Evolutionary conservation across 179 eudicot species (phyloP), one percentile per base, ranked within the genome.

Genomic region (Silene coronaria): DNA sequence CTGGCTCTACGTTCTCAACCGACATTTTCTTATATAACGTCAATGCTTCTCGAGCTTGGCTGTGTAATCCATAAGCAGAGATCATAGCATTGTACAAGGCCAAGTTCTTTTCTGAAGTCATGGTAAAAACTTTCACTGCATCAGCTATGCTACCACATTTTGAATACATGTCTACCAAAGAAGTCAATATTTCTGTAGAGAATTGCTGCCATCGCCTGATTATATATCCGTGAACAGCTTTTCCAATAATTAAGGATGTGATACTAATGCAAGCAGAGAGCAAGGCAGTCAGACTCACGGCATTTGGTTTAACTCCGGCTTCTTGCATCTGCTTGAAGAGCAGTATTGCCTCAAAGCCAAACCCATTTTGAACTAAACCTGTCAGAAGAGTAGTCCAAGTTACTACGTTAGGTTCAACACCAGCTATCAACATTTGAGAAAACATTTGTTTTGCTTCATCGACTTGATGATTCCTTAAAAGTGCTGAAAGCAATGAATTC

Each of bases 161-260:
- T 6, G 96, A 88, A 77, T 91, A 93, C 89, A 93, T 82, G 76
- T 91, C 91, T 30, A 91, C 85, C 72, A 93, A 78, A 17, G 93
- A 84, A 72, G 96, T 86, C 34, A 79, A 87, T 48, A 89, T 88
- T 77, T 90, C 91, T 48, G 77, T 57, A 32, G 89, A 84, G n/a
- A 87, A 57, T 73, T 46, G 58, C 36, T 5, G 71, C n/a, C 34
- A 80, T 68, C 17, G 85, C 84, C 76, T 82, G 77, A 71, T 76
- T 36, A 85, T 82, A 81, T 88, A 91, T 24, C 93, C 88, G 76
- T 90, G 97, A 67, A 90, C 76, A 61, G 87, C 84, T 80, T 80
- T 87, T 30, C 93, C 96, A 0, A 76, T 81, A 63, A 78, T 85
- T 55, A 86, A 79, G 64, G 83, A 61, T 55, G 77, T 69, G 70